These are phyloP conservation scores for Stephanodiscus triporus DNA, from an alignment of 108 stramenopile genomes.

Conservation along the genomic window DNA sequence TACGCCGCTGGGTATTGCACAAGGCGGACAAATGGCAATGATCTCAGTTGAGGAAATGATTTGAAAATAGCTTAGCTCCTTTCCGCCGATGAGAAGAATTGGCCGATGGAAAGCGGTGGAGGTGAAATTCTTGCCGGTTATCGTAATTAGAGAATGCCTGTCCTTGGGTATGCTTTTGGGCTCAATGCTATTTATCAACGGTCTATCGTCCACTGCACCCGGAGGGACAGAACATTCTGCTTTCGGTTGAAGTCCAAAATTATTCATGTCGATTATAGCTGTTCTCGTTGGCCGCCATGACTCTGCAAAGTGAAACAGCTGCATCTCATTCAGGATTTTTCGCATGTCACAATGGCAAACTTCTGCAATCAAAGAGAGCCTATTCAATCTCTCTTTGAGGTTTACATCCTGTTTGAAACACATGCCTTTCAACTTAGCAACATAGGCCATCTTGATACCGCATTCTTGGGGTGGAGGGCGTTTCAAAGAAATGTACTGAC, in stretches of 20 bases:
- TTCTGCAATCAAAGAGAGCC: slow-evolving; percentile 49
- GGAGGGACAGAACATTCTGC: background rate
- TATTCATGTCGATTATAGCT: background rate
- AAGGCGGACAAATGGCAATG: slow-evolving; percentile 64
- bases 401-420: slow-evolving; percentile 18
- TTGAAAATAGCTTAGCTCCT: slow-evolving; percentile 29
- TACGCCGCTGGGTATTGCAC: slow-evolving; percentile 27
- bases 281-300: background rate
- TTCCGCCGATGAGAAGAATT: slow-evolving; percentile 49
- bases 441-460: slow-evolving; percentile 40
- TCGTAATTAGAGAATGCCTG: slow-evolving; percentile 50
- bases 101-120: slow-evolving; percentile 2
- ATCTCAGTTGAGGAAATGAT: slow-evolving; percentile 63
- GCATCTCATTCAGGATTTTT: slow-evolving; percentile 66
- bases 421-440: slow-evolving; percentile 49
- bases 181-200: slow-evolving; percentile 23
- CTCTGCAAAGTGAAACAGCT: slow-evolving; percentile 37
- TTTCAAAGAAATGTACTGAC: slow-evolving; percentile 33
- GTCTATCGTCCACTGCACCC: slow-evolving; percentile 13
- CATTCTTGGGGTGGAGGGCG: slow-evolving; percentile 66
- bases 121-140: slow-evolving; percentile 56
- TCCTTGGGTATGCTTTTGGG: slow-evolving; percentile 42
- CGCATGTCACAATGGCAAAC: slow-evolving; percentile 66
- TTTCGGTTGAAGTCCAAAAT: background rate
- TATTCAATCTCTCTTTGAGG: slow-evolving; percentile 12